Percentiles rank a stretch among this genome's conserved stretches.
Conservation (phyloP, 1,284 basidiomycete genomes). For the Leccinum pachyderme region DNA sequence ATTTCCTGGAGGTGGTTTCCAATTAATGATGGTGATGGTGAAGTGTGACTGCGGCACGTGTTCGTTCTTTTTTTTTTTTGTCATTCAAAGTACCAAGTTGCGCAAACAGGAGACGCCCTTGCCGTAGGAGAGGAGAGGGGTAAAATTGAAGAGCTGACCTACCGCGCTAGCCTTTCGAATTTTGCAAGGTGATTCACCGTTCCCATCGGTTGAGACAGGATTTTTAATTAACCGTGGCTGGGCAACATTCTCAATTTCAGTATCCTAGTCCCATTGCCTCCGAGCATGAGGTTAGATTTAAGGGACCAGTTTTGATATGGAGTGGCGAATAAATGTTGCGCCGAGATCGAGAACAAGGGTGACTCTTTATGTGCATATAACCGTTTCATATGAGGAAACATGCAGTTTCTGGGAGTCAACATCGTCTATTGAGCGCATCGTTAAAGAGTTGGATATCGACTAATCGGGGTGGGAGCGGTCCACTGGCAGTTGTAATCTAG, state of each 20-base stretch:
- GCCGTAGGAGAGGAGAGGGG: conserved; percentile 55
- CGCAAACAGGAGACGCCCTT: fast-evolving
- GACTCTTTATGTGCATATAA: background rate
- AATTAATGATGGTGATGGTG: conserved; percentile 57
- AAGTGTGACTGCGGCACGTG: conserved; percentile 52
- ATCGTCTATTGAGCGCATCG: background rate
- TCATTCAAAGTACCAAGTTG: background rate
- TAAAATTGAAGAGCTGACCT: conserved; percentile 53
- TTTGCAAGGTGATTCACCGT: conserved; percentile 14
- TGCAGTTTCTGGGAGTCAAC: background rate
- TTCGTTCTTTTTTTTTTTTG: background rate
- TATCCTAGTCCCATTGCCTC: too few relatives aligned
- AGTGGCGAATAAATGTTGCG: background rate
- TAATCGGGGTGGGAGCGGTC: background rate
- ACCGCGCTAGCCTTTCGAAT: conserved; percentile 19
- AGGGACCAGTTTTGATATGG: background rate
- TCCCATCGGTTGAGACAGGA: conserved; percentile 38
- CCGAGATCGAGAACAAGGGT: background rate
- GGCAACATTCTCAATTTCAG: too few relatives aligned
- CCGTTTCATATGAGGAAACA: background rate
- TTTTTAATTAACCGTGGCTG: too few relatives aligned
- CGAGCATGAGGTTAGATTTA: too few relatives aligned
- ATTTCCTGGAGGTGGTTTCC: conserved; percentile 60
- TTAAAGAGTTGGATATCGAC: background rate
- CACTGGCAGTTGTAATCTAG: background rate